Evolutionary conservation across 306 rosid genomes (phyloP).

Genomic region (Sindora glabra): DNA sequence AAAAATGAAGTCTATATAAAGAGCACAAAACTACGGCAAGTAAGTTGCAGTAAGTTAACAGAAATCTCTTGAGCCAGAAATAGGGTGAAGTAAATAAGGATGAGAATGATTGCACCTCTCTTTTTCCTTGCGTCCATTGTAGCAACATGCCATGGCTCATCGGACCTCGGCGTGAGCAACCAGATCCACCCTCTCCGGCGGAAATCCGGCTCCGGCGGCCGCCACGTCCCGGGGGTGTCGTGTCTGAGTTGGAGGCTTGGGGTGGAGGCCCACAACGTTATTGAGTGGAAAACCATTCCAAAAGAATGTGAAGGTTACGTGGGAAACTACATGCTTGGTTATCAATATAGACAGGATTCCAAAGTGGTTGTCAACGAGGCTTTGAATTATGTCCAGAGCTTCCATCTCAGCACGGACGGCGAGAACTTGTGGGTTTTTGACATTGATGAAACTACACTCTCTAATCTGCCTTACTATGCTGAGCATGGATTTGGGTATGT

Average conservation of each 20-base stretch:
- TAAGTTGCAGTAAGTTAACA: background rate
- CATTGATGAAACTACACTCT: conserved; percentile 47
- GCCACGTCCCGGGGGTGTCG: background rate
- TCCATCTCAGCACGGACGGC: conserved; percentile 7
- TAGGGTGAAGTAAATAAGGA: no score
- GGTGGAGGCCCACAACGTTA: conserved; percentile 44
- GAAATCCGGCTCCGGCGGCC: conserved; percentile 8
- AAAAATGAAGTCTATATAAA: background rate
- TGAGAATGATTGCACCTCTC: background rate
- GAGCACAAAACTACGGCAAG: background rate
- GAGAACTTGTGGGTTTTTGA: conserved; percentile 38
- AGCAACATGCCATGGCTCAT: background rate
- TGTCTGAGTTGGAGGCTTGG: conserved; percentile 63
- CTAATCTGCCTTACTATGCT: conserved; percentile 50
- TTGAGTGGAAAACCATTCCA: conserved; percentile 30
- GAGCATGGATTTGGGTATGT: conserved; percentile 45
- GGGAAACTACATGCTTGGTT: conserved; percentile 38
- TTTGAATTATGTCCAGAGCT: conserved; percentile 3
- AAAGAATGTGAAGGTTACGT: conserved; percentile 28
- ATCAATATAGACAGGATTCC: conserved; percentile 38
- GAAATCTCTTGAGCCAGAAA: background rate
- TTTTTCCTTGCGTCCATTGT: conserved; percentile 6
- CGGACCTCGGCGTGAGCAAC: background rate
- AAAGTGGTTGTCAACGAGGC: conserved; percentile 22
- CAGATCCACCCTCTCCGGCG: conserved; percentile 29